These are phyloP conservation scores for Aphanomyces invadans DNA, from an alignment of 352 stramenopile genomes.

Conservation along the genomic window DNA sequence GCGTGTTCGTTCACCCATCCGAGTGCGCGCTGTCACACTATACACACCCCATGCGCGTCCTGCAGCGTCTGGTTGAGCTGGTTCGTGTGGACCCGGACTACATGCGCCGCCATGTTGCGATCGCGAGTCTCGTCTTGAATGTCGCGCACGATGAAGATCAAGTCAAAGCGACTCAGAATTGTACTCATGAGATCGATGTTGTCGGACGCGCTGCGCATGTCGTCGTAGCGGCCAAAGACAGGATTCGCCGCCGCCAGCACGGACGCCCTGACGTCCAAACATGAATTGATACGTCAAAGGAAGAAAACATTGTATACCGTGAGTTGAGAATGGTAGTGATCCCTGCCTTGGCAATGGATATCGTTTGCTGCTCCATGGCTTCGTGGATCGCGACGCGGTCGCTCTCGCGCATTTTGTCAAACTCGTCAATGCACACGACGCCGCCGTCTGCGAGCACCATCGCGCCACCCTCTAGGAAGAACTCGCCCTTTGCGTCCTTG, in stretches of 20 bases:
- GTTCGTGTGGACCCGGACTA: constrained; percentile 97
- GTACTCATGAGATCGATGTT: constrained; percentile 99
- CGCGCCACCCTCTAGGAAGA: constrained; percentile 96
- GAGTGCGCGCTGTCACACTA: neutral
- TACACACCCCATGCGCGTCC: constrained; percentile 18
- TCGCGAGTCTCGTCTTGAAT: constrained; percentile 95
- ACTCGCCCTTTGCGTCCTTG: constrained; percentile 92
- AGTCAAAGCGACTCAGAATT: constrained; percentile 98
- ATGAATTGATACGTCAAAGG: constrained; percentile 31
- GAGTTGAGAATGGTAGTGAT: constrained; percentile 99
- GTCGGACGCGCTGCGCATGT: constrained; percentile 95
- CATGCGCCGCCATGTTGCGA: constrained; percentile 94
- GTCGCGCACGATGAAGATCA: constrained; percentile 99
- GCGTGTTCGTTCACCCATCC: constrained; percentile 27
- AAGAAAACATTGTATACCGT: constrained; percentile 30
- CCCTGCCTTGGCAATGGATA: constrained; percentile 97
- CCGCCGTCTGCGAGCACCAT: constrained; percentile 98
- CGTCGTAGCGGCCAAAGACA: constrained; percentile 97
- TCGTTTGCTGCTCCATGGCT: constrained; percentile 99
- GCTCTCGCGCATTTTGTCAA: constrained; percentile 92
- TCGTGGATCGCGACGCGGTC: constrained; percentile 98
- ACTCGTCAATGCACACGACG: constrained; percentile 98
- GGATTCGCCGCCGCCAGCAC: constrained; percentile 96
- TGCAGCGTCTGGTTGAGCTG: constrained; percentile 31
- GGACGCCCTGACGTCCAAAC: constrained; percentile 36